Conservation (phyloP, 345 rosid genomes). For the Microthlaspi erraticum region DNA sequence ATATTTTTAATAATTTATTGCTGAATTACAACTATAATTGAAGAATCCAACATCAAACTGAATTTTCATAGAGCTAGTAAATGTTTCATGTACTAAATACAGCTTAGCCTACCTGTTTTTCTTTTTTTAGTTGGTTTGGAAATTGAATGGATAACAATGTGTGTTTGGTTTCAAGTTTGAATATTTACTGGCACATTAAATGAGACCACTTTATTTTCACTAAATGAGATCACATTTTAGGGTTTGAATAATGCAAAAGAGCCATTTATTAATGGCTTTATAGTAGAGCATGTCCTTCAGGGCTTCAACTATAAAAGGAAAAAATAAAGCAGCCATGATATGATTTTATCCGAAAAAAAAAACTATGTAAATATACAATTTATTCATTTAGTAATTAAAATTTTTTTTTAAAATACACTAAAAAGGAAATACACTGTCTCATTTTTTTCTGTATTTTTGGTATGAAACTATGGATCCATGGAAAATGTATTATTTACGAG, state of each 20-base stretch:
- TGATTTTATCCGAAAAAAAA: no score
- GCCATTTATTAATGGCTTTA: slow-evolving; percentile 16
- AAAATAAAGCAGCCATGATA: slow-evolving; percentile 16
- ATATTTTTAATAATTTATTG: not conserved
- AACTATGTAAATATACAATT: not conserved
- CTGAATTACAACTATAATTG: not conserved
- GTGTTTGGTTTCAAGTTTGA: slow-evolving; percentile 37
- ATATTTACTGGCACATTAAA: slow-evolving; percentile 37
- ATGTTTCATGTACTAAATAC: not conserved
- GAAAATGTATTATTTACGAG: not conserved
- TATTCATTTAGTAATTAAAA: not conserved
- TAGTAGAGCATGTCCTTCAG: slow-evolving; percentile 26
- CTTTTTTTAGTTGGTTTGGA: slow-evolving; percentile 29
- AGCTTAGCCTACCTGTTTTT: slow-evolving; percentile 21
- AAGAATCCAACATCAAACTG: not conserved
- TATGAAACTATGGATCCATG: not conserved
- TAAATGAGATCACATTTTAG: slow-evolving; percentile 34
- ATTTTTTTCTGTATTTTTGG: not conserved
- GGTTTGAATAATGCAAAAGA: slow-evolving; percentile 32
- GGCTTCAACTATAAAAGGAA: slow-evolving; percentile 29
- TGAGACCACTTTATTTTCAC: slow-evolving; percentile 30
- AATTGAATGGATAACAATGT: slow-evolving; percentile 19
- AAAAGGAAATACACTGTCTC: not conserved
- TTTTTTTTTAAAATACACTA: not conserved
- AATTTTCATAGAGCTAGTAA: not conserved